phyloP scores from a whole-genome alignment of 2,329 filamentous ascomycete genomes.

The Cordyceps tenuipes region DNA sequence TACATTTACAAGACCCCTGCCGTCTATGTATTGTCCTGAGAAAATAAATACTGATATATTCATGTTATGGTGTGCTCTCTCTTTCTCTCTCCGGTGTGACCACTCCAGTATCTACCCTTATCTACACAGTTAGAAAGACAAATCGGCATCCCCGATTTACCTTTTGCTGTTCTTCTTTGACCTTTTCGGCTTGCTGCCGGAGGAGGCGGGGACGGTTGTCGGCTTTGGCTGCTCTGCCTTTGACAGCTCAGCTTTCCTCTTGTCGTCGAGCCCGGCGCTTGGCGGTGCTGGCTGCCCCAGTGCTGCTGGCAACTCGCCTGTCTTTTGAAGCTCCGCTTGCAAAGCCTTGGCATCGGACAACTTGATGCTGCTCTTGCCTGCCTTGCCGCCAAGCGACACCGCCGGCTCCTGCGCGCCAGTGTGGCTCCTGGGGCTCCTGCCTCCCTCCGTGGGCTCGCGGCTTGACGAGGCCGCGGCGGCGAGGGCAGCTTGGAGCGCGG shows the following conservation, averaged over 20 bases:
- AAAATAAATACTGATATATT: neutral
- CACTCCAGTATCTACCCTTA: neutral
- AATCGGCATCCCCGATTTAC: neutral
- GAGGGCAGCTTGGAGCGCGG: conserved; percentile 5
- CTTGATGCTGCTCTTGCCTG: neutral
- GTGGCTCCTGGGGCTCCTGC: neutral
- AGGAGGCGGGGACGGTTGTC: neutral
- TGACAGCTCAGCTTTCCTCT: neutral
- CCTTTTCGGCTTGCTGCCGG: conserved; percentile 3
- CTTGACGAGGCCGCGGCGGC: neutral
- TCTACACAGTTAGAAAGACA: neutral
- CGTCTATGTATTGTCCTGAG: too few species aligned
- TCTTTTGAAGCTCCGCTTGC: neutral
- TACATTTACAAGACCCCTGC: neutral
- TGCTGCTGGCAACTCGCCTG: neutral
- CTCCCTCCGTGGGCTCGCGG: neutral
- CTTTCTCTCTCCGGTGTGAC: too few species aligned
- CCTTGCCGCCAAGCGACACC: neutral
- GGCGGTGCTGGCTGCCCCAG: neutral
- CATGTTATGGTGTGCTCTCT: too few species aligned
- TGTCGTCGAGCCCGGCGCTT: neutral
- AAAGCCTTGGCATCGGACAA: neutral
- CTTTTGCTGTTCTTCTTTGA: conserved; percentile 5
- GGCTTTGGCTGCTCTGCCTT: neutral
- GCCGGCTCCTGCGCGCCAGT: neutral